A percentile compares a stretch with the other conserved stretches of the same genome.
Evolutionary conservation across 176 grass and related monocot genomes (phyloP).

Genomic region (Cocos nucifera): DNA sequence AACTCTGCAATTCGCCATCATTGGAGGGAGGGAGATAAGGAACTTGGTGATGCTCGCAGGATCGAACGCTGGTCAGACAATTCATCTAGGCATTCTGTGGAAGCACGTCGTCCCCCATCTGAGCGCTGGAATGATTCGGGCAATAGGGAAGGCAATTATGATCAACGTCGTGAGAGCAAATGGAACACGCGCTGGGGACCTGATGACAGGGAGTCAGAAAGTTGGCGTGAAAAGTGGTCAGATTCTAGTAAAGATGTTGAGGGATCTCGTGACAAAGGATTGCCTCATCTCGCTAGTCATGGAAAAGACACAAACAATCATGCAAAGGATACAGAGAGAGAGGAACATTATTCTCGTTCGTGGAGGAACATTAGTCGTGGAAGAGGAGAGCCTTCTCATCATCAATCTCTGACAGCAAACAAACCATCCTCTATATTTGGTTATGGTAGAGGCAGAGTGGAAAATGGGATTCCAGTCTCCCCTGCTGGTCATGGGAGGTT

Average conservation of each 20-base stretch:
- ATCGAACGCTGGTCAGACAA: slow-evolving; percentile 64
- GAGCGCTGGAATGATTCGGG: slow-evolving; percentile 55
- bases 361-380: slow-evolving; percentile 66
- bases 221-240: slow-evolving; percentile 51
- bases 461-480: slow-evolving; percentile 43
- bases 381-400: slow-evolving; percentile 51
- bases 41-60: slow-evolving; percentile 52
- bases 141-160: slow-evolving; percentile 55
- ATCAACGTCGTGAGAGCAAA: slow-evolving; percentile 77
- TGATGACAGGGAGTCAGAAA: slow-evolving; percentile 74
- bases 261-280: slow-evolving; percentile 38
- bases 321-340: slow-evolving; percentile 72
- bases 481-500: slow-evolving; percentile 53
- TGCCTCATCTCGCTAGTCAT: slow-evolving; percentile 29
- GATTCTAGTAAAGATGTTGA: slow-evolving; percentile 68
- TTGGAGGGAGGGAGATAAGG: slow-evolving; percentile 71
- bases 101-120: slow-evolving; percentile 42
- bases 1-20: slow-evolving; percentile 56
- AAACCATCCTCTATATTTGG: slow-evolving; percentile 41
- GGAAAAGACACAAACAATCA: slow-evolving; percentile 51
- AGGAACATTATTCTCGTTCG: slow-evolving; percentile 57
- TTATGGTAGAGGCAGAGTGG: slow-evolving; percentile 62
- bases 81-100: slow-evolving; percentile 39
- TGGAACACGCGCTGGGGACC: slow-evolving; percentile 77
- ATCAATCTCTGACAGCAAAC: slow-evolving; percentile 28